phyloP scores from a whole-genome alignment of 306 rosid genomes.

The Argentina anserina region DNA sequence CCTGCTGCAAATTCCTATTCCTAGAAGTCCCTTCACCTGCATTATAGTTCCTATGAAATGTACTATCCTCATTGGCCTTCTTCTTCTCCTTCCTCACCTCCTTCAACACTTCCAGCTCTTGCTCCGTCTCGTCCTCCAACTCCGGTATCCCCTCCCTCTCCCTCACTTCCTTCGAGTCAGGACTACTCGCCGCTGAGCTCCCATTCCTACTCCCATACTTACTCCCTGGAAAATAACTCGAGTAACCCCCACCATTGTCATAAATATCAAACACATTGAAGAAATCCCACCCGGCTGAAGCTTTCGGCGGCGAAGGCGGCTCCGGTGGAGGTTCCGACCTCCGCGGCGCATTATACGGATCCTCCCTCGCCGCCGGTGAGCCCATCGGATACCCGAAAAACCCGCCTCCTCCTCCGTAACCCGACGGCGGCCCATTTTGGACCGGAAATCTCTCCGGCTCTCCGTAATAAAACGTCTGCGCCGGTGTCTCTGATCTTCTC shows the following conservation, averaged over 20 bases:
- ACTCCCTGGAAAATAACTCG: constrained; percentile 31
- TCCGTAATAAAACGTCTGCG: constrained; percentile 46
- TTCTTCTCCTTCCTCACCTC: constrained; percentile 39
- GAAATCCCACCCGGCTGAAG: constrained; percentile 77
- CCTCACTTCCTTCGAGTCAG: constrained; percentile 91
- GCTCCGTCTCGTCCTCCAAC: constrained; percentile 88
- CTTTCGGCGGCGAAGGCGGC: constrained; percentile 91
- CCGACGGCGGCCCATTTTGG: constrained; percentile 40
- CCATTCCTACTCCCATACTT: constrained; percentile 50
- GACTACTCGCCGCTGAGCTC: constrained; percentile 70
- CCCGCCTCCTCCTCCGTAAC: constrained; percentile 20
- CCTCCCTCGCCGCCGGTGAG: constrained; percentile 30
- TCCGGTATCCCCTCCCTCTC: constrained; percentile 98
- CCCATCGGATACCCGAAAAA: constrained; percentile 36
- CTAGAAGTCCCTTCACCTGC: constrained; percentile 76
- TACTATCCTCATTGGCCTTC: constrained; percentile 35
- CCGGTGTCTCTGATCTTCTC: constrained; percentile 56
- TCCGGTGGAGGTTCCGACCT: constrained; percentile 49
- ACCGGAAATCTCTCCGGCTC: constrained; percentile 48
- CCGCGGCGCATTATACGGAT: constrained; percentile 21
- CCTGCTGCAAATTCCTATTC: constrained; percentile 44
- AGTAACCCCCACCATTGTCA: constrained; percentile 52
- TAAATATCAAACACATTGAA: constrained; percentile 62
- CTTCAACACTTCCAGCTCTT: constrained; percentile 55
- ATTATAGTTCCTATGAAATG: constrained; percentile 24